These are phyloP conservation scores for Farysia itapuensis DNA, from an alignment of 1,284 basidiomycete genomes.

Conservation along the genomic window DNA sequence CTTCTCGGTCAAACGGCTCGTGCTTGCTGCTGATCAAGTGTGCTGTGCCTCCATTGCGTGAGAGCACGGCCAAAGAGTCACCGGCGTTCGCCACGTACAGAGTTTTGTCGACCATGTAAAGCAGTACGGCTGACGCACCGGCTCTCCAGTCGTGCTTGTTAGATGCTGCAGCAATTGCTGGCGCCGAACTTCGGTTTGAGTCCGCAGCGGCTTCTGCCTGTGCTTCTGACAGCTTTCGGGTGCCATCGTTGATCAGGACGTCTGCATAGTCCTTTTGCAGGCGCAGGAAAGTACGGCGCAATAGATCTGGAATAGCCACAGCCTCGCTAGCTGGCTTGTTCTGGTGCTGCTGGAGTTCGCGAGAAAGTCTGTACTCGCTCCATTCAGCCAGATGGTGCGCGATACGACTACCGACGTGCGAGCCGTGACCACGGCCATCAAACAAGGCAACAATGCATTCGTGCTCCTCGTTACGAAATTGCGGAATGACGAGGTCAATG, in stretches of 20 bases:
- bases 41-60: conserved; percentile 74
- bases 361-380: conserved; percentile 40
- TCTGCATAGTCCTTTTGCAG: conserved; percentile 55
- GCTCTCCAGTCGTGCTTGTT: conserved; percentile 51
- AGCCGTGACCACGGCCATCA: conserved; percentile 66
- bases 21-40: conserved; percentile 78
- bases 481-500: conserved; percentile 88
- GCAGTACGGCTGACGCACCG: conserved; percentile 76
- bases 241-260: conserved; percentile 49
- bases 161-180: conserved; percentile 35
- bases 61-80: conserved; percentile 84
- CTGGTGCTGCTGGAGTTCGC: conserved; percentile 43
- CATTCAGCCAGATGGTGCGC: conserved; percentile 61
- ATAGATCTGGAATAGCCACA: conserved; percentile 38
- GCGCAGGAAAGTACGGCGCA: conserved; percentile 54
- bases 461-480: conserved; percentile 75
- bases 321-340: conserved; percentile 19
- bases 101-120: conserved; percentile 79
- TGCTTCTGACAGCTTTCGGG: conserved; percentile 37
- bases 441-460: conserved; percentile 98
- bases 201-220: conserved; percentile 28
- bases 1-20: conserved; percentile 83
- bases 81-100: conserved; percentile 91
- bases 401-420: conserved; percentile 65
- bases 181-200: conserved; percentile 28